Base-by-base conservation (phyloP, 106 monocot genomes). In the Platanthera guangdongensis region DNA sequence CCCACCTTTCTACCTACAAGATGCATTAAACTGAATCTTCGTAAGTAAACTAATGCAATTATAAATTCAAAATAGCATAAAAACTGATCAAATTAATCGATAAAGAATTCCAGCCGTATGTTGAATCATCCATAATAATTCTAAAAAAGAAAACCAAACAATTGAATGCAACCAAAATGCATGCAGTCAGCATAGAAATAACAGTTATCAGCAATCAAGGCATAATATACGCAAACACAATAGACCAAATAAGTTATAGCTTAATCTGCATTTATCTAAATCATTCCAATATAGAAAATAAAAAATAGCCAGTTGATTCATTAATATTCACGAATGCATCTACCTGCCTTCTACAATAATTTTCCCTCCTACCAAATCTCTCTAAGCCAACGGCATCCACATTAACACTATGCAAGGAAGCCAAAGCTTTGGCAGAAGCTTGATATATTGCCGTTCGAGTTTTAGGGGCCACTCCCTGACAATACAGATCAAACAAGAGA, bases 341-440 rank as follows among this genome's bases (percentile, higher is more conserved):
- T 60, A 90, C 95, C 76, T 99, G 99, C 88, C 99, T 94, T 77
- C 76, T 92, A 83, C 99, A 99, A 71, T 99, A 99, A 74, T 99
- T 90, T 45, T 94, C 94, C 84, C 88, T 85, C 74, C 92, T 78
- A 52, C 99, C 99, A 83, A 86, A 94, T 10, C 88, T 94, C 30
- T 79, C 85, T 72, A 99, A 79, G 13, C 94, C 99, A 70, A 94
- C 77, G 0, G 83, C 74, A 73, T 88, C 86, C 52, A 94, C 99
- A 88, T 94, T 83, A 82, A 94, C 94, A 76, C 47, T 84, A 79
- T 99, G 99, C 16, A 99, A 81, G 9, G 90, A 78, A 57, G 99
- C 94, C 60, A 99, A 74, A 83, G 92, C 82, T 78, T 81, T 82
- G 8, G 99, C 89, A 80, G 83, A 85, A 68, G 75, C 94, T 78